Conservation (phyloP, 768 basidiomycete species). For the Pleurotus eryngii region DNA sequence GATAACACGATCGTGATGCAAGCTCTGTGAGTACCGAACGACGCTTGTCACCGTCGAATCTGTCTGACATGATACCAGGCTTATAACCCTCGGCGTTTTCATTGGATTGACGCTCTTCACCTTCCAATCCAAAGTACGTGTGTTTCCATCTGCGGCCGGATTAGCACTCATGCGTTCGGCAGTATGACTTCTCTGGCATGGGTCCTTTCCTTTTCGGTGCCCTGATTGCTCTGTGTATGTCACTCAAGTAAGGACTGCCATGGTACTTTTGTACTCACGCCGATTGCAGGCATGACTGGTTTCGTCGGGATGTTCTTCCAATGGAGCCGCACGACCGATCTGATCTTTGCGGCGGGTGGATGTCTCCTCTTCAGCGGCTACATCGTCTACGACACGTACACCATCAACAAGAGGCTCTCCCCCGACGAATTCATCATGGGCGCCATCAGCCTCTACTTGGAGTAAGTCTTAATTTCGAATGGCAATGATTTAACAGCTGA, state of each 20-base stretch:
- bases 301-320: constrained; percentile 85
- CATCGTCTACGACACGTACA: constrained; percentile 86
- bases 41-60: not conserved
- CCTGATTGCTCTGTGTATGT: constrained; percentile 72
- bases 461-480: constrained; percentile 45
- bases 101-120: constrained; percentile 93
- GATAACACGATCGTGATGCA: constrained; percentile 76
- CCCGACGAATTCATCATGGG: constrained; percentile 95
- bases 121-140: constrained; percentile 80
- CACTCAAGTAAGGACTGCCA: too few species aligned
- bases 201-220: constrained; percentile 88
- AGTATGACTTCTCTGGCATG: constrained; percentile 95
- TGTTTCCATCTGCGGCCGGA: not conserved
- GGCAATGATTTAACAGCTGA: constrained; percentile 11
- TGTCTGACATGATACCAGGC: constrained; percentile 28
- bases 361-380: constrained; percentile 88
- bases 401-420: constrained; percentile 83
- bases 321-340: constrained; percentile 76
- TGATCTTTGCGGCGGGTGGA: constrained; percentile 75
- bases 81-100: constrained; percentile 93
- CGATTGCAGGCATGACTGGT: constrained; percentile 64
- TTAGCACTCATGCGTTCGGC: not conserved
- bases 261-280: not conserved
- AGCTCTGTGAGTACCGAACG: constrained; percentile 58
- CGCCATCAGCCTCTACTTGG: constrained; percentile 90